Base-by-base conservation (phyloP, 2,329 filamentous ascomycete genomes). In the Diplodia corticola region DNA sequence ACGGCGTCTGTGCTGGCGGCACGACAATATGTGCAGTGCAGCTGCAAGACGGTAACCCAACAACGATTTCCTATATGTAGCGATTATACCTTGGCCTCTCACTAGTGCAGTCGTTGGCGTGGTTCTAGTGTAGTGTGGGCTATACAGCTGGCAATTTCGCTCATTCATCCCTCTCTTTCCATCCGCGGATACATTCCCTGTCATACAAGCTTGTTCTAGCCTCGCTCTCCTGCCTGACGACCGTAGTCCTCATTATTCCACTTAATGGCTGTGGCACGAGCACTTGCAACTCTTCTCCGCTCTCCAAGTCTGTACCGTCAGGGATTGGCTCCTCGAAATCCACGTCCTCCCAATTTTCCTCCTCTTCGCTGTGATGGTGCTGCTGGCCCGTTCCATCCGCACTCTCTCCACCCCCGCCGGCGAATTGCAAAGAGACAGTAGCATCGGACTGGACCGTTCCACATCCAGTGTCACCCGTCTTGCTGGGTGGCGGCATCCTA, bases 181-280 rank as follows among this genome's bases (percentile, higher is more conserved):
- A 49, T 30, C 57, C 40, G 9, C 57, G 44, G 30, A 49, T 35
- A 24, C 57, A 49, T 46, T 64, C 48, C 35, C 60, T 40, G 10
- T 46, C 60, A 64, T 64, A 64, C 60, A 35, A 54, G 28, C 46
- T 64, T 33, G 46, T 54, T 22, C 60, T 26, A 15, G 30, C 20
- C 33, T 53, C 33, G 17, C 60, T 64, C 2, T 40, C 30, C 20
- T 64, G 60, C 22, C 30, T 51, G 22, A 64, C 60, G 4, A 44
- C 49, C 24, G 60, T 64, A 13, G 60, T 64, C 30, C 20, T 40
- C 60, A 64, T 40, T 20, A 64, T 64, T 17, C 46, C 49, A 5
- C 48, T 49, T 10, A 54, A 20, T 28, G n/a, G n/a, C 17, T 13
- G 37, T 3, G 22, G 37, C 3, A 22, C 7, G 17, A 17, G 24